Percentiles rank a stretch among this genome's conserved stretches.
phyloP scores from a whole-genome alignment of 2,329 filamentous ascomycete species.

The Trichoderma sp. region DNA sequence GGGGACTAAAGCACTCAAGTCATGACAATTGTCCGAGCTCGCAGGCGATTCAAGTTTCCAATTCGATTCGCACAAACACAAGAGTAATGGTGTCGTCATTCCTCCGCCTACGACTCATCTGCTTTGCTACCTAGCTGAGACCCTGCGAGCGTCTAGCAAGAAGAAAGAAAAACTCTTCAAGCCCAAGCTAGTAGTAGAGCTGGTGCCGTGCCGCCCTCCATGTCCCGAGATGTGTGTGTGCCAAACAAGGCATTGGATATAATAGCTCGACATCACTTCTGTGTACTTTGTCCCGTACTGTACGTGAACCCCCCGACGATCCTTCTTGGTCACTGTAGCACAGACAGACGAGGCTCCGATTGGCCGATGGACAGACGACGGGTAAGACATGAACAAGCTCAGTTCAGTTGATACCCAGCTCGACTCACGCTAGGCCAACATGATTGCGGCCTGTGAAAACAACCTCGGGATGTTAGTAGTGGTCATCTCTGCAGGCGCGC shows the following conservation, averaged over 20 bases:
- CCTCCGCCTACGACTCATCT: not conserved
- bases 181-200: not conserved
- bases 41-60: not conserved
- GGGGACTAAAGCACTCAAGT: not conserved
- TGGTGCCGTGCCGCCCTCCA: not conserved
- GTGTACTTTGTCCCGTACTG: not conserved
- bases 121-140: not conserved
- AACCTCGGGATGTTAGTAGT: not conserved
- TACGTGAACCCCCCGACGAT: not conserved
- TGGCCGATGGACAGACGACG: not conserved
- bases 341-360: not conserved
- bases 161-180: slow-evolving; percentile 3
- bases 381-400: not conserved
- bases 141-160: not conserved
- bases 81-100: slow-evolving; percentile 8
- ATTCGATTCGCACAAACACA: not conserved
- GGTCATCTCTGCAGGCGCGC: not conserved
- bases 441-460: not conserved
- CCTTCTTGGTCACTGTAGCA: slow-evolving; percentile 1
- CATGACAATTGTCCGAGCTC: not conserved
- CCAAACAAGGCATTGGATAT: not conserved
- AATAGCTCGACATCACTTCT: not conserved
- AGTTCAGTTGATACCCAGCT: not conserved
- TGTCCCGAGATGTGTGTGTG: not conserved
- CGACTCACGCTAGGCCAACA: not conserved